Percentiles rank a stretch among this genome's conserved stretches.
These are phyloP conservation scores for Loxodes magnus DNA, from an alignment of 73 alveolate species.

Conservation along the genomic window DNA sequence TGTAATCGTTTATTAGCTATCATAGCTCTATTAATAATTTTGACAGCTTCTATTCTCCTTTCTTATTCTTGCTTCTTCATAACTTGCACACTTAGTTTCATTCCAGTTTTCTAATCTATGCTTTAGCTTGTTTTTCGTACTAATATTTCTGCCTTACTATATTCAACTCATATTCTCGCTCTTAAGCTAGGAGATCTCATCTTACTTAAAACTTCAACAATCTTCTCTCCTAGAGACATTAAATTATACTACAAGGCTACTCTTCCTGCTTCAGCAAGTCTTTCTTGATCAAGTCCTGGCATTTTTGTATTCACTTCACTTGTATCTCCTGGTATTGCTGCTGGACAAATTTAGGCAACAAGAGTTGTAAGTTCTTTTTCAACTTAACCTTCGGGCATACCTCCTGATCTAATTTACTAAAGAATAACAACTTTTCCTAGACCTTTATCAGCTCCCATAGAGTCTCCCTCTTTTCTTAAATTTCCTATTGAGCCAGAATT, in stretches of 20 bases:
- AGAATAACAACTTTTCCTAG: constrained; percentile 71
- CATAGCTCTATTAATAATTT: constrained; percentile 90
- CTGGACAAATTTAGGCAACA: constrained; percentile 82
- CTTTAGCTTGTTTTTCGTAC: constrained; percentile 54
- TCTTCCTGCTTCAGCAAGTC: constrained; percentile 82
- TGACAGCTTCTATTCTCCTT: constrained; percentile 89
- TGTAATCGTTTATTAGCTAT: constrained; percentile 84
- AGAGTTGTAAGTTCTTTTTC: constrained; percentile 92
- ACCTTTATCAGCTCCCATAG: constrained; percentile 71
- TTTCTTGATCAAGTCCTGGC: constrained; percentile 49
- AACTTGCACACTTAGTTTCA: constrained; percentile 57
- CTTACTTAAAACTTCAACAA: constrained; percentile 42
- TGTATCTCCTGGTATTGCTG: constrained; percentile 59
- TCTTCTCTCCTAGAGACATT: constrained; percentile 56
- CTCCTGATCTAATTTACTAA: constrained; percentile 87
- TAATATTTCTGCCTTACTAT: constrained; percentile 65
- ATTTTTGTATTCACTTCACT: constrained; percentile 46
- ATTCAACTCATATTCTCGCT: constrained; percentile 71
- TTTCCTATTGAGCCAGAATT: constrained; percentile 87
- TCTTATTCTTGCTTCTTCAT: constrained; percentile 70
- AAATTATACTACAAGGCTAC: constrained; percentile 68
- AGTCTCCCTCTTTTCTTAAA: constrained; percentile 89
- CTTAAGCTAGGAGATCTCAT: constrained; percentile 52
- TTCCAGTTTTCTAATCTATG: constrained; percentile 74
- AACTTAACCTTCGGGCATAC: constrained; percentile 88